Evolutionary conservation across 306 rosid genomes (phyloP), one percentile per base, ranked within the genome.

Genomic region (Cucumis melo): DNA sequence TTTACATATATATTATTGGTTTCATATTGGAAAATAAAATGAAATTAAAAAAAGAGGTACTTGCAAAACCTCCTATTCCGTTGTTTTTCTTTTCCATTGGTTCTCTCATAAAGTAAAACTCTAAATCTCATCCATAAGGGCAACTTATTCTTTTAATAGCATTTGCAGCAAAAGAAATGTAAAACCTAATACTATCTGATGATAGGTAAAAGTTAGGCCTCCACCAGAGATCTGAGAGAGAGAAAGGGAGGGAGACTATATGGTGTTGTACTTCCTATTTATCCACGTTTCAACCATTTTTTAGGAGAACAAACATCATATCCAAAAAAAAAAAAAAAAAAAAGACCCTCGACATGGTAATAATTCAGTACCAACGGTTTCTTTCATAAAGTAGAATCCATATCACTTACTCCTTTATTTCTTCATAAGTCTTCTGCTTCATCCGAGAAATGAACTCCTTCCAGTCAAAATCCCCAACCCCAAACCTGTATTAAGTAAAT

Each of bases 401-500:
- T n/a, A 80, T 78, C 38, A 14, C 21, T 60, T 92, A 94, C 99
- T 87, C 94, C 80, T 80, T 91, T 79, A 90, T 90, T 86, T 94
- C 99, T 80, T 92, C 95, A 41, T 81, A 84, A 24, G 99, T 88
- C 89, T 94, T 94, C 85, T 88, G 96, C 83, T 92, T 94, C 95
- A 92, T 85, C 84, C 99, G 96, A 59, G 87, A 78, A 54, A 87
- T 76, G 83, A 90, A 94, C 83, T 94, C 97, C 84, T 87, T 88
- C 99, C 99, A 92, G 83, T 94, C 97, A 85, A 82, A 92, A 77
- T 94, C 88, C 78, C 96, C 99, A 63, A 89, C 89, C 61, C 99
- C 99, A 78, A 90, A 91, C 93, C 98, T 95, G 92, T 50, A 27
- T 66, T 6, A 17, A 48, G 20, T 36, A 81, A 88, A 86, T 66